A percentile compares a stretch with the other conserved stretches of the same genome.
phyloP scores from a whole-genome alignment of 2,329 filamentous ascomycete genomes.

The Capronia epimyces region DNA sequence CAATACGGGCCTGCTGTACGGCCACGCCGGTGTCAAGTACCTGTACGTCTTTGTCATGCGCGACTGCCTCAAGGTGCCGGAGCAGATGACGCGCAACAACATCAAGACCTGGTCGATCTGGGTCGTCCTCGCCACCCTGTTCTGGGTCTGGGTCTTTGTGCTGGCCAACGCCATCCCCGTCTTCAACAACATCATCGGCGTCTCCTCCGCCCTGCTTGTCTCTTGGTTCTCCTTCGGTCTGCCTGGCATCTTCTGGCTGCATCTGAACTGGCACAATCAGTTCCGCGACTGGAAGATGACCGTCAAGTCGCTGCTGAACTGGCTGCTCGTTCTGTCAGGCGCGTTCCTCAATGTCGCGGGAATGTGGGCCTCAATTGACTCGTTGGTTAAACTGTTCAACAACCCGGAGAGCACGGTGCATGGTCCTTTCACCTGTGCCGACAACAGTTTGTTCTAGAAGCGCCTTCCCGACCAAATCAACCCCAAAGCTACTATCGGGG shows the following conservation, averaged over 20 bases:
- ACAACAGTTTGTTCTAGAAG: slow-evolving; percentile 10
- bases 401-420: background rate
- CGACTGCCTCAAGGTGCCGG: slow-evolving; percentile 27
- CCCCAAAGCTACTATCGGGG: too few species aligned
- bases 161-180: slow-evolving; percentile 84
- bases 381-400: slow-evolving; percentile 7
- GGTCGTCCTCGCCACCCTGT: slow-evolving; percentile 37
- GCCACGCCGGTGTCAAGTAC: slow-evolving; percentile 34
- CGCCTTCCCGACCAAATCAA: background rate
- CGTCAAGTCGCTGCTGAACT: slow-evolving; percentile 4
- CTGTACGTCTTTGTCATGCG: slow-evolving; percentile 35
- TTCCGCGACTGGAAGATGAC: slow-evolving; percentile 9
- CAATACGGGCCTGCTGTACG: slow-evolving; percentile 37
- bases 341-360: slow-evolving; percentile 8
- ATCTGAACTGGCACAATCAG: slow-evolving; percentile 37
- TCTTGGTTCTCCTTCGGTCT: slow-evolving; percentile 75
- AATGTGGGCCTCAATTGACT: slow-evolving; percentile 11
- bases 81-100: slow-evolving; percentile 36
- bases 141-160: slow-evolving; percentile 76
- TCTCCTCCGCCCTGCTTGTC: slow-evolving; percentile 64
- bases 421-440: slow-evolving; percentile 13
- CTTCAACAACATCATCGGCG: slow-evolving; percentile 60
- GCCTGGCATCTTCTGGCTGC: slow-evolving; percentile 44
- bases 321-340: background rate
- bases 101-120: slow-evolving; percentile 36